Evolutionary conservation across 257 asterid genomes (phyloP).

Genomic region (Mentha longifolia): DNA sequence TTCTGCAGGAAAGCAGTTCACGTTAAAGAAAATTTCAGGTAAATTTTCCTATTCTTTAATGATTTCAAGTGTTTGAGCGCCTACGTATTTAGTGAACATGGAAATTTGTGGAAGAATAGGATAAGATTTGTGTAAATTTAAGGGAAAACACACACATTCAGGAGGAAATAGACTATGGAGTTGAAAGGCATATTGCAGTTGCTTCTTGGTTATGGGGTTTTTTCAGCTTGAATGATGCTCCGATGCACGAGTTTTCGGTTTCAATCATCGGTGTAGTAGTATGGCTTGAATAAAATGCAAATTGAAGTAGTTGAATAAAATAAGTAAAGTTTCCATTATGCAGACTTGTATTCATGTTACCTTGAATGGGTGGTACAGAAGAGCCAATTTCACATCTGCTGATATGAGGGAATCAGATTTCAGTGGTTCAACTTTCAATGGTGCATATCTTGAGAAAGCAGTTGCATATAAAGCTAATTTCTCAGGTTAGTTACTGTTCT

Average conservation of each 20-base stretch:
- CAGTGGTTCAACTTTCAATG: slow-evolving; percentile 92
- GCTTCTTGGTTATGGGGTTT: background rate
- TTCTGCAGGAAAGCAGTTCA: slow-evolving; percentile 87
- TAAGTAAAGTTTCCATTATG: slow-evolving; percentile 19
- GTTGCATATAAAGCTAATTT: slow-evolving; percentile 90
- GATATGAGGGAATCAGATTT: slow-evolving; percentile 98
- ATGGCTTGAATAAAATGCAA: background rate
- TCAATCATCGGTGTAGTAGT: background rate
- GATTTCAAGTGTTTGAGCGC: no score
- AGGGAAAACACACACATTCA: background rate
- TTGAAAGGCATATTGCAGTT: background rate
- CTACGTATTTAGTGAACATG: background rate
- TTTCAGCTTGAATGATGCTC: background rate
- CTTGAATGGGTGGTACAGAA: slow-evolving; percentile 66
- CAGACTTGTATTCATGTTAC: slow-evolving; percentile 42
- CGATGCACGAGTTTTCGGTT: background rate
- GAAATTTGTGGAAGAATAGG: background rate
- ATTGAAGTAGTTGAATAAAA: slow-evolving; percentile 23
- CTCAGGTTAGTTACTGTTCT: slow-evolving; percentile 51
- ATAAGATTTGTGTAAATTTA: background rate
- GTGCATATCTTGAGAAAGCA: slow-evolving; percentile 97
- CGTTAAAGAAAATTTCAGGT: slow-evolving; percentile 93
- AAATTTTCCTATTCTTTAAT: background rate
- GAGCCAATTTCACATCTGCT: slow-evolving; percentile 98
- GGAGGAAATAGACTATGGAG: background rate